Evolutionary conservation across 805 yeast genomes (phyloP).

Genomic region (Wickerhamomyces xylosicus): DNA sequence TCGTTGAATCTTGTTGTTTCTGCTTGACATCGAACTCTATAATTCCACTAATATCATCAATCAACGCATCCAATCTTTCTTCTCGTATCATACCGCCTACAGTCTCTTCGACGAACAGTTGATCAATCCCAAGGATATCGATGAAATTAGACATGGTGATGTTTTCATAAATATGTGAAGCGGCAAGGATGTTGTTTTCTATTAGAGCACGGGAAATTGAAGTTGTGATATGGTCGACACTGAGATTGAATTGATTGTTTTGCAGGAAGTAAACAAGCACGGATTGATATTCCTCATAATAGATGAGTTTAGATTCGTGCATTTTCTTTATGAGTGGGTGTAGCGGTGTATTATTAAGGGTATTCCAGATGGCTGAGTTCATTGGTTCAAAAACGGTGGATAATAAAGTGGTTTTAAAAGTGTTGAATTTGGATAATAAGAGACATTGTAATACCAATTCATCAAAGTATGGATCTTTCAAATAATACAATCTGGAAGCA

Average conservation of each 20-base stretch:
- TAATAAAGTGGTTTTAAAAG: slow-evolving; percentile 7
- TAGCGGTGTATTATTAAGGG: slow-evolving; percentile 5
- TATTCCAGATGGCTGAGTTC: slow-evolving; percentile 2
- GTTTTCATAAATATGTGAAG: slow-evolving; percentile 9
- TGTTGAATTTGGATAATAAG: slow-evolving; percentile 7
- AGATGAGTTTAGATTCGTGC: slow-evolving; percentile 6
- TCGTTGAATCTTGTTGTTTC: slow-evolving; percentile 1
- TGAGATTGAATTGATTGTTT: slow-evolving; percentile 1
- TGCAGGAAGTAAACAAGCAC: slow-evolving; percentile 1
- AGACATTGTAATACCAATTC: slow-evolving; percentile 6
- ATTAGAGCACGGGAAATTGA: slow-evolving; percentile 6
- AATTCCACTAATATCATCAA: slow-evolving; percentile 16
- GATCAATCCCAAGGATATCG: slow-evolving; percentile 5
- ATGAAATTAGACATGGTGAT: slow-evolving; percentile 8
- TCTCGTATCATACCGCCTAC: slow-evolving; percentile 13
- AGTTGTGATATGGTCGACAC: slow-evolving; percentile 1
- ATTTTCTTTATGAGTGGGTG: slow-evolving; percentile 9
- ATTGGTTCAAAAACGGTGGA: slow-evolving; percentile 4
- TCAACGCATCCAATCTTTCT: slow-evolving; percentile 9
- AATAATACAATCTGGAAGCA: slow-evolving; percentile 7
- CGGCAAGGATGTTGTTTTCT: slow-evolving; percentile 12
- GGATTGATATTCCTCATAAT: slow-evolving; percentile 6
- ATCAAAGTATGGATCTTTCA: slow-evolving; percentile 8
- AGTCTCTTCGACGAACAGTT: slow-evolving; percentile 3
- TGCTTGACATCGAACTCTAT: slow-evolving; percentile 7